Percentiles rank a stretch among this genome's conserved stretches.
Evolutionary conservation across 371 early-diverging fungal species (phyloP).

Genomic region (Sporodiniella umbellata): DNA sequence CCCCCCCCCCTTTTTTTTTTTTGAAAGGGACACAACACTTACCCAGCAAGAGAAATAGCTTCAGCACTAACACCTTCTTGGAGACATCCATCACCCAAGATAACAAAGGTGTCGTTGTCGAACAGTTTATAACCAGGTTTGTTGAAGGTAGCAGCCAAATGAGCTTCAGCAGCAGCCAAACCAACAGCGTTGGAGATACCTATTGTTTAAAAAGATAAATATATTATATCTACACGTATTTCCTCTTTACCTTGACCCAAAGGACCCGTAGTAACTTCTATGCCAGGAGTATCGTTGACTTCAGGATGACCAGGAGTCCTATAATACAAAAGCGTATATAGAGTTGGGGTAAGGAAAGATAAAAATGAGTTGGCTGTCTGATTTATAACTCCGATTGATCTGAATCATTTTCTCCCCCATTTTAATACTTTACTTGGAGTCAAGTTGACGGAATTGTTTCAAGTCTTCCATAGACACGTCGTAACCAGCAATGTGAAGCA

Average conservation of each 20-base stretch:
- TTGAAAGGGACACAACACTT: slow-evolving; percentile 23
- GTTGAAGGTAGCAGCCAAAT: slow-evolving; percentile 91
- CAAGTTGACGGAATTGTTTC: slow-evolving; percentile 87
- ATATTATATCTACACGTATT: background rate
- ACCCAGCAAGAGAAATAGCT: slow-evolving; percentile 97
- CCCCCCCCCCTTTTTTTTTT: background rate
- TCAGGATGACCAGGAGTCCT: slow-evolving; percentile 97
- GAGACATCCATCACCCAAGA: slow-evolving; percentile 98
- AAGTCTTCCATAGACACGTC: slow-evolving; percentile 89
- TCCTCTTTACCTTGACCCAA: slow-evolving; percentile 91
- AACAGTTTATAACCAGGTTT: slow-evolving; percentile 78
- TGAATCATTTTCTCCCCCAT: background rate
- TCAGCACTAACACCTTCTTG: slow-evolving; percentile 99
- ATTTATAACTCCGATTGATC: slow-evolving; percentile 3
- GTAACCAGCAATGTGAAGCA: slow-evolving; percentile 89
- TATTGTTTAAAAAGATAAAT: slow-evolving; percentile 4
- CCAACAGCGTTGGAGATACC: slow-evolving; percentile 94
- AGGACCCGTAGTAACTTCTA: slow-evolving; percentile 99
- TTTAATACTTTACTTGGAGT: slow-evolving; percentile 59
- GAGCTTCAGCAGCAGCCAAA: slow-evolving; percentile 89
- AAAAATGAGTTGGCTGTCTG: no score
- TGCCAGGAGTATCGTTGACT: slow-evolving; percentile 77
- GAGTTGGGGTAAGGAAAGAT: background rate
- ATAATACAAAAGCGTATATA: slow-evolving; percentile 1
- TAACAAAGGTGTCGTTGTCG: slow-evolving; percentile 83